These are phyloP conservation scores for Leishmania guyanensis DNA, from an alignment of 208 protist species.

Conservation along the genomic window DNA sequence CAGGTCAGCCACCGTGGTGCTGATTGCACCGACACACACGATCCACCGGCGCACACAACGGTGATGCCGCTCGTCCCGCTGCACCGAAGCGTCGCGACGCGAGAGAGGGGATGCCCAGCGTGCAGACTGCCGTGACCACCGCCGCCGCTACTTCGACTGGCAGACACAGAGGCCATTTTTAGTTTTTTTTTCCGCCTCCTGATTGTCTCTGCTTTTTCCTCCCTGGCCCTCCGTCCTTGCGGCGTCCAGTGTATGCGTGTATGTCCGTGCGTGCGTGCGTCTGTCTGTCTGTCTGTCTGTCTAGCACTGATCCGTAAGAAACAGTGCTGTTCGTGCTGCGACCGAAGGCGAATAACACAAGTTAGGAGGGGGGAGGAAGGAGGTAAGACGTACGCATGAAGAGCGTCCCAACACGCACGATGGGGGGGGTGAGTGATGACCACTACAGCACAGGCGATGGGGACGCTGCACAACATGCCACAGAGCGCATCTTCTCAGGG, in stretches of 20 bases:
- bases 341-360: neutral
- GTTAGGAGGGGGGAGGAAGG: neutral
- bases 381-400: neutral
- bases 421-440: neutral
- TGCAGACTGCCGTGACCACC: neutral
- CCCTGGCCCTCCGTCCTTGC: neutral
- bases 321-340: neutral
- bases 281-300: neutral
- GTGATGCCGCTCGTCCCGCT: neutral
- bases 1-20: constrained; percentile 13
- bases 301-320: neutral
- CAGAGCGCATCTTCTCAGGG: neutral
- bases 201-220: neutral
- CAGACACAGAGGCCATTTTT: neutral
- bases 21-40: constrained; percentile 25
- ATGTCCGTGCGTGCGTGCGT: neutral
- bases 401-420: neutral
- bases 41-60: constrained; percentile 22
- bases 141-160: neutral
- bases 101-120: constrained; percentile 20
- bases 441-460: neutral
- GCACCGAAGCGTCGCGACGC: constrained; percentile 17
- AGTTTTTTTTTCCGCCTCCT: neutral
- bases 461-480: neutral
- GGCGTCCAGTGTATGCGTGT: neutral